Percentiles rank a stretch among this genome's conserved stretches.
Conservation (phyloP, 495 filamentous ascomycete genomes). For the Aspergillus hancockii region DNA sequence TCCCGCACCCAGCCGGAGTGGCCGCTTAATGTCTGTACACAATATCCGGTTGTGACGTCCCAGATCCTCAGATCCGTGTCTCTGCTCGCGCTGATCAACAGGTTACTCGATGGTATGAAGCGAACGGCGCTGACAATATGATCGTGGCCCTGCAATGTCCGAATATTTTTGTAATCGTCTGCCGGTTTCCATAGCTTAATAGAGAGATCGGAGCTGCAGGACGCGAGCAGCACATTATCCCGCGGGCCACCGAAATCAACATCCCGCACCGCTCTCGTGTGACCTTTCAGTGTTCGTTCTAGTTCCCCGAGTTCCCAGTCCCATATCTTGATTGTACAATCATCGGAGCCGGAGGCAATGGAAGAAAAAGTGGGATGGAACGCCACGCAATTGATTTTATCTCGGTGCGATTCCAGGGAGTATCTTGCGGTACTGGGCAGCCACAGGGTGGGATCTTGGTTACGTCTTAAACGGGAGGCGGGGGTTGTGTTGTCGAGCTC, state of each 20-base stretch:
- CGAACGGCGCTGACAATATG: constrained; percentile 85
- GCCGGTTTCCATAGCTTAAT: constrained; percentile 97
- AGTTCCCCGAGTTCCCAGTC: constrained; percentile 97
- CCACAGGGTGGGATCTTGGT: constrained; percentile 84
- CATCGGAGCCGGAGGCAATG: constrained; percentile 90
- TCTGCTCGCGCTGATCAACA: constrained; percentile 74
- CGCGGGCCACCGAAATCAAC: constrained; percentile 89
- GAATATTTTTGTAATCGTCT: constrained; percentile 92
- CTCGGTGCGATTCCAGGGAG: constrained; percentile 79
- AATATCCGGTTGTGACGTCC: constrained; percentile 88
- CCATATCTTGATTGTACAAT: constrained; percentile 96
- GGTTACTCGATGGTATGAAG: constrained; percentile 87
- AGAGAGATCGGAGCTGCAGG: constrained; percentile 84
- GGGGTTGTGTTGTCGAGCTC: constrained; percentile 86
- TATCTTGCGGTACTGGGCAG: constrained; percentile 81
- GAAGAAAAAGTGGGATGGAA: constrained; percentile 94
- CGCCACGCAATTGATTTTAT: constrained; percentile 80
- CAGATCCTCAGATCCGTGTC: constrained; percentile 80
- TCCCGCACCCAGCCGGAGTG: constrained; percentile 91
- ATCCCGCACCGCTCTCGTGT: constrained; percentile 87
- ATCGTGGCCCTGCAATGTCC: constrained; percentile 89
- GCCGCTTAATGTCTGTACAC: constrained; percentile 78
- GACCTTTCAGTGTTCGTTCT: constrained; percentile 87
- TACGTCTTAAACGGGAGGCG: constrained; percentile 72
- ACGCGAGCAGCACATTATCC: constrained; percentile 81